These are phyloP conservation scores for Podospora didyma DNA, from an alignment of 495 filamentous ascomycete species.

Conservation along the genomic window DNA sequence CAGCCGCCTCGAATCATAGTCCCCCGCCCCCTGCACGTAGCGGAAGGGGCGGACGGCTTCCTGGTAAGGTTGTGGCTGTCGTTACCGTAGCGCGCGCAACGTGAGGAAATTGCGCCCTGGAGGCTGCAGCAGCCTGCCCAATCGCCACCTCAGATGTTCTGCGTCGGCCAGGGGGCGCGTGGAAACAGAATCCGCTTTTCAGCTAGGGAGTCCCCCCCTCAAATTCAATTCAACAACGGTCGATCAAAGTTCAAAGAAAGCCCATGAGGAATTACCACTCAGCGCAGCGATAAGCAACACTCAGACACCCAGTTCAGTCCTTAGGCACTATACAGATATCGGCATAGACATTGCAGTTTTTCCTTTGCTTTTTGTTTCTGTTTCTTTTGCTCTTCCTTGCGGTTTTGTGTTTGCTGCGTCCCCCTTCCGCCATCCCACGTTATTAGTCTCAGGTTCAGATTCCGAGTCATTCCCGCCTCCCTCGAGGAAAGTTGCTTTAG, in stretches of 20 bases:
- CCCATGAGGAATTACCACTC: background rate
- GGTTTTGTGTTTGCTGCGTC: background rate
- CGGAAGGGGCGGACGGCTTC: too few species aligned
- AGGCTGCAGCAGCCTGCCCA: conserved; percentile 6
- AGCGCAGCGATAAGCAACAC: conserved; percentile 13
- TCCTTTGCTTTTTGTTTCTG: background rate
- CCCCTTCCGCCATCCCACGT: background rate
- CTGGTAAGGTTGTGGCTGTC: too few species aligned
- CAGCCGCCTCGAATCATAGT: background rate
- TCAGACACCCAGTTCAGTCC: conserved; percentile 4
- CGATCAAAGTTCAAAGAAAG: background rate
- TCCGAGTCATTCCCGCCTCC: background rate
- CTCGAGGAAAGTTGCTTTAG: background rate
- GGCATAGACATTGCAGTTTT: conserved; percentile 1
- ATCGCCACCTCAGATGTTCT: conserved; percentile 5
- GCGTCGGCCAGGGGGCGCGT: background rate
- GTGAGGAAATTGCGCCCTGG: conserved; percentile 21
- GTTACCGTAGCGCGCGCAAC: conserved; percentile 36
- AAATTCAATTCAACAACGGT: conserved; percentile 1
- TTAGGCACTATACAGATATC: conserved; percentile 2
- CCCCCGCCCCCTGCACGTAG: too few species aligned
- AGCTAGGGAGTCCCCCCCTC: background rate
- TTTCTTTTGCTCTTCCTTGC: background rate
- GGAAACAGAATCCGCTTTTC: background rate
- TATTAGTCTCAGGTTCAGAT: background rate